phyloP scores from a whole-genome alignment of 1,139 yeast species.

The Hemisphaericaspora xylofermentans region DNA sequence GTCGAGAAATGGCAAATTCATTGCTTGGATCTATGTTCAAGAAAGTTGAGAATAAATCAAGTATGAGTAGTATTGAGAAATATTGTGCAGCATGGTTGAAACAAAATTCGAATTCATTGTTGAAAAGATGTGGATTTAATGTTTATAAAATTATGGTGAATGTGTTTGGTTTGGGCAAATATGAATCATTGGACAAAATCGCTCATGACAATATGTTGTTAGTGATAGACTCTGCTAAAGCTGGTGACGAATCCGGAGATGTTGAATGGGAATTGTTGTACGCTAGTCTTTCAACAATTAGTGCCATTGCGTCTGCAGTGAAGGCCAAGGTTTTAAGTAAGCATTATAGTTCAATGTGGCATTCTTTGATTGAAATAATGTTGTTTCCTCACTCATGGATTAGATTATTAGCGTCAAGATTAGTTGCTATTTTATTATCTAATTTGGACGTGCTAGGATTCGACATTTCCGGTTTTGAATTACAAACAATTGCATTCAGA shows the following conservation, averaged over 20 bases:
- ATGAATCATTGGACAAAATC: conserved; percentile 36
- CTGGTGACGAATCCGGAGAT: conserved; percentile 20
- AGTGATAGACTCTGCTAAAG: conserved; percentile 35
- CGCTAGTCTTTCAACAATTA: conserved; percentile 57
- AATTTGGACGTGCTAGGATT: conserved; percentile 38
- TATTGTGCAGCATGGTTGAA: conserved; percentile 69
- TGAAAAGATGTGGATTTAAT: conserved; percentile 76
- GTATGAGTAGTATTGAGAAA: conserved; percentile 49
- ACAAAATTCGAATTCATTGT: conserved; percentile 50
- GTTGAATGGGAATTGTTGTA: conserved; percentile 79
- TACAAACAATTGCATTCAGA: conserved; percentile 68
- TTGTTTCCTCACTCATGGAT: conserved; percentile 94
- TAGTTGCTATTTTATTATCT: conserved; percentile 53
- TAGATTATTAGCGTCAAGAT: conserved; percentile 65
- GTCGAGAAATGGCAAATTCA: conserved; percentile 81
- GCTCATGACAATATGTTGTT: conserved; percentile 37
- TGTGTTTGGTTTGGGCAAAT: conserved; percentile 46
- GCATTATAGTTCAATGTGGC: conserved; percentile 48
- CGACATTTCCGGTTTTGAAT: conserved; percentile 32
- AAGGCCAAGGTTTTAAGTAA: conserved; percentile 31
- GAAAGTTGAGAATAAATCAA: conserved; percentile 38
- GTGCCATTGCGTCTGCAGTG: conserved; percentile 33
- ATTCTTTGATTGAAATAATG: conserved; percentile 50
- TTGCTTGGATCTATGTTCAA: conserved; percentile 58
- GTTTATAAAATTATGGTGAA: conserved; percentile 64